A percentile compares a stretch with the other conserved stretches of the same genome.
Conservation (phyloP, 768 basidiomycete species). For the Leccinum incarnatum region DNA sequence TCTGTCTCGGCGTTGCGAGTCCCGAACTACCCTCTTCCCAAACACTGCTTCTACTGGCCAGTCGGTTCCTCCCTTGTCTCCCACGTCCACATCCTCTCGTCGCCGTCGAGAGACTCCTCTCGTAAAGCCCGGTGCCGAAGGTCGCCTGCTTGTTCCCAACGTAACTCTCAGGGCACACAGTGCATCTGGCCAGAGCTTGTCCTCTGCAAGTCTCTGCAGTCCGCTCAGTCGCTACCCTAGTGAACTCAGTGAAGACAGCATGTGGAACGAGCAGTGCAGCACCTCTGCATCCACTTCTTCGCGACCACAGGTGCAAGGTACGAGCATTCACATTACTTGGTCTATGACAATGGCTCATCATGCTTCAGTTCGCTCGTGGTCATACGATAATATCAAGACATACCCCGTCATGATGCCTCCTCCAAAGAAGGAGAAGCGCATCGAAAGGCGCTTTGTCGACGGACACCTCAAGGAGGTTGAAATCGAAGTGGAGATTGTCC, state of each 20-base stretch:
- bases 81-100: conserved; percentile 33
- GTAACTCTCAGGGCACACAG: conserved; percentile 34
- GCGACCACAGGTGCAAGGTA: conserved; percentile 54
- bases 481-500: conserved; percentile 52
- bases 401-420: conserved; percentile 56
- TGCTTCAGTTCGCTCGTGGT: conserved; percentile 65
- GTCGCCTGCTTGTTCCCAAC: conserved; percentile 57
- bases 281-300: conserved; percentile 22
- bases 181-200: conserved; percentile 34
- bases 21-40: conserved; percentile 41
- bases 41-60: conserved; percentile 35
- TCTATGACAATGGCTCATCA: conserved; percentile 6
- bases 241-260: conserved; percentile 36
- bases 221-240: conserved; percentile 42
- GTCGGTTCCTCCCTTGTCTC: conserved; percentile 36
- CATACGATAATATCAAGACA: conserved; percentile 68
- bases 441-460: conserved; percentile 47
- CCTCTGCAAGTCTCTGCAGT: conserved; percentile 31
- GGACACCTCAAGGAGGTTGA: conserved; percentile 53
- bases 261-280: conserved; percentile 28
- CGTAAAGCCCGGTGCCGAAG: conserved; percentile 59
- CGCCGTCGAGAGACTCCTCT: conserved; percentile 52
- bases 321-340: conserved; percentile 18
- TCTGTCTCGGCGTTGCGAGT: conserved; percentile 54
- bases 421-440: conserved; percentile 50